A percentile compares a stretch with the other conserved stretches of the same genome.
Conservation (phyloP, 2,329 filamentous ascomycete species). For the Ilyonectria robusta region DNA sequence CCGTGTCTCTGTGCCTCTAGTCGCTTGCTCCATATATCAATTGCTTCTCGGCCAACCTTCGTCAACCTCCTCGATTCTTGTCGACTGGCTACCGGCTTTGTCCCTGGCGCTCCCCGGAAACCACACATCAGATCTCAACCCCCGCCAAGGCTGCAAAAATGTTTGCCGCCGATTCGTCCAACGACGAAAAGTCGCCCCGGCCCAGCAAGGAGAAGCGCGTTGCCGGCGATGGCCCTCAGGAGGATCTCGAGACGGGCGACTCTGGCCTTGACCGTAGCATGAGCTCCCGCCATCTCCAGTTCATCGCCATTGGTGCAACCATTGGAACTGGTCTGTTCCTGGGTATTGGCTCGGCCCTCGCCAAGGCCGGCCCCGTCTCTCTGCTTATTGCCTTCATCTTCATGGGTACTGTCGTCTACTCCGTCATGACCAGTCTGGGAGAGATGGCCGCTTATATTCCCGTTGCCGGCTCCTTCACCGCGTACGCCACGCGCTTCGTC, state of each 20-base stretch:
- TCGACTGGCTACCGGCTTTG: neutral
- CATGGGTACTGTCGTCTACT: constrained; percentile 80
- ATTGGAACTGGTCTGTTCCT: constrained; percentile 83
- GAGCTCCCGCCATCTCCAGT: constrained; percentile 61
- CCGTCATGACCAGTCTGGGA: constrained; percentile 78
- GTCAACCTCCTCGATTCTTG: neutral
- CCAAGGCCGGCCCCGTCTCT: constrained; percentile 75
- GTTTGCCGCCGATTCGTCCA: constrained; percentile 40
- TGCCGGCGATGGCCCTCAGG: constrained; percentile 28
- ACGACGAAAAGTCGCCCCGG: constrained; percentile 48
- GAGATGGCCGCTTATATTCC: constrained; percentile 87
- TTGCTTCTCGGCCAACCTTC: neutral
- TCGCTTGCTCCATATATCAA: neutral
- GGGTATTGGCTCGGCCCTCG: constrained; percentile 74
- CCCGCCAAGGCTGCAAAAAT: constrained; percentile 20
- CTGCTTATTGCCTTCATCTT: constrained; percentile 78
- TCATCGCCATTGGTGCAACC: constrained; percentile 71
- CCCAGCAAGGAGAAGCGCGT: constrained; percentile 45
- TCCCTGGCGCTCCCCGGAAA: neutral
- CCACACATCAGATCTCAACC: constrained; percentile 9
- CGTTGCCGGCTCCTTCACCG: constrained; percentile 81
- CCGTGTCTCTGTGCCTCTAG: constrained; percentile 6
- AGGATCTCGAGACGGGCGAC: constrained; percentile 56
- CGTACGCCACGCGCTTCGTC: constrained; percentile 82
- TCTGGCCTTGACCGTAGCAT: constrained; percentile 56